phyloP scores from a whole-genome alignment of 2,329 filamentous ascomycete species.

The Diplodia sapinea region DNA sequence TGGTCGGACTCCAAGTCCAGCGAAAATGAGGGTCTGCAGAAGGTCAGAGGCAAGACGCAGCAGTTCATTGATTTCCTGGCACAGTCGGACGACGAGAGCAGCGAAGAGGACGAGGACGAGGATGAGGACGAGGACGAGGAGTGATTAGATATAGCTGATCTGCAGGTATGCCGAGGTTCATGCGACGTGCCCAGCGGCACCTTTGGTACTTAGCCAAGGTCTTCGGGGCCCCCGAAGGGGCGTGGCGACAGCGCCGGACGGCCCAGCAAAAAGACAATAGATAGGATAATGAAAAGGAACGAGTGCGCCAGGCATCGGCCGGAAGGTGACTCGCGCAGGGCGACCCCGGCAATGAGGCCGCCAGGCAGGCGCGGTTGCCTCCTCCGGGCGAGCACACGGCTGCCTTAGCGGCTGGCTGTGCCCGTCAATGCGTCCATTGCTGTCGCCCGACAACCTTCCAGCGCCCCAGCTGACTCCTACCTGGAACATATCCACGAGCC shows the following conservation, averaged over 20 bases:
- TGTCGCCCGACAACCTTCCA: slow-evolving; percentile 26
- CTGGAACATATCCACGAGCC: slow-evolving; percentile 17
- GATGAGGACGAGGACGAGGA: slow-evolving; percentile 34
- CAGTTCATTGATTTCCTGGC: slow-evolving; percentile 79
- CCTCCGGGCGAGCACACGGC: slow-evolving; percentile 10
- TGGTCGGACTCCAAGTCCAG: slow-evolving; percentile 77
- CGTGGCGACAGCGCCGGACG: slow-evolving; percentile 2
- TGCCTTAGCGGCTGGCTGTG: slow-evolving; percentile 15
- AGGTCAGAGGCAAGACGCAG: slow-evolving; percentile 74
- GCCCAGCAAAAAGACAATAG: slow-evolving; percentile 6
- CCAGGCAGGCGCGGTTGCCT: slow-evolving; percentile 20
- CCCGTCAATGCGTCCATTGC: slow-evolving; percentile 20
- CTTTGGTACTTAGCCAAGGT: too few relatives aligned
- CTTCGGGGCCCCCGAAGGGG: too few relatives aligned
- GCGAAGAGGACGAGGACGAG: slow-evolving; percentile 57
- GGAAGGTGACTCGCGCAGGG: background rate
- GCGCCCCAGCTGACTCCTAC: slow-evolving; percentile 26
- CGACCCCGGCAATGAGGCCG: slow-evolving; percentile 14
- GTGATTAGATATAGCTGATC: slow-evolving; percentile 23
- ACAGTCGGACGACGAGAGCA: slow-evolving; percentile 69
- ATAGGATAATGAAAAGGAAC: background rate
- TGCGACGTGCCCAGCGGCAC: slow-evolving; percentile 1
- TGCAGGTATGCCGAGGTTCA: slow-evolving; percentile 4
- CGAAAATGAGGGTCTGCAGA: slow-evolving; percentile 70
- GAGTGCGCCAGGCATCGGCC: background rate